Evolutionary conservation across 2,329 filamentous ascomycete genomes (phyloP).

Genomic region (Sphaerulina vaccinii): DNA sequence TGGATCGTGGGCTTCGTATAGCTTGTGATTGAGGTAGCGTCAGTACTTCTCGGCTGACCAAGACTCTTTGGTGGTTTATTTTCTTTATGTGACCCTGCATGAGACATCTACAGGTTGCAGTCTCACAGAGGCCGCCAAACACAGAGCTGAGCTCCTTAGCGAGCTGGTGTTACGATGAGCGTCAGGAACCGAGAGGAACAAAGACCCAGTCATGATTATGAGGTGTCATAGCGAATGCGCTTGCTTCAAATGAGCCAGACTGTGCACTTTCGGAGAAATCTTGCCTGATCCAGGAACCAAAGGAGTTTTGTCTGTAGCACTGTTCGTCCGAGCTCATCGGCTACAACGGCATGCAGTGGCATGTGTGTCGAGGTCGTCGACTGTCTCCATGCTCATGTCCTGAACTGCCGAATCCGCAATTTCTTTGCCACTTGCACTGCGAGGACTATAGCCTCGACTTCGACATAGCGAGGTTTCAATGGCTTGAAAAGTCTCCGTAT

Average conservation of each 20-base stretch:
- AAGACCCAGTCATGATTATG: constrained; percentile 1
- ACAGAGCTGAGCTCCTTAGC: neutral
- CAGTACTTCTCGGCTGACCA: neutral
- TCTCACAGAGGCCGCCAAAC: constrained; percentile 1
- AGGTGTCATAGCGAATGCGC: neutral
- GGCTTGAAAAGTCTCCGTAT: no score
- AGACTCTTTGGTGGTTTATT: neutral
- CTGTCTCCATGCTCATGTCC: no score
- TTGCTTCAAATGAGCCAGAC: neutral
- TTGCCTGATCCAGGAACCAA: neutral
- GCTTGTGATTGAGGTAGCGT: neutral
- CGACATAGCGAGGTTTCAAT: no score
- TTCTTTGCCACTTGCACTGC: no score
- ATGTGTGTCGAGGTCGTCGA: no score
- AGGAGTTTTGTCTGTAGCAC: no score
- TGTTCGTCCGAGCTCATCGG: no score
- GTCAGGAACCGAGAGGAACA: constrained; percentile 5
- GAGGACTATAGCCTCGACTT: no score
- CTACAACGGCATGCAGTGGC: no score
- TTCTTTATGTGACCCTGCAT: constrained; percentile 14
- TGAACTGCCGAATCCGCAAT: no score
- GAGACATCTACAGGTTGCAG: constrained; percentile 10
- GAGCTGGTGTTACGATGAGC: neutral
- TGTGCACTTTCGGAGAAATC: neutral
- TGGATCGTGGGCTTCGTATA: neutral